Evolutionary conservation across 257 asterid species (phyloP).

Genomic region (Echites panduratus): DNA sequence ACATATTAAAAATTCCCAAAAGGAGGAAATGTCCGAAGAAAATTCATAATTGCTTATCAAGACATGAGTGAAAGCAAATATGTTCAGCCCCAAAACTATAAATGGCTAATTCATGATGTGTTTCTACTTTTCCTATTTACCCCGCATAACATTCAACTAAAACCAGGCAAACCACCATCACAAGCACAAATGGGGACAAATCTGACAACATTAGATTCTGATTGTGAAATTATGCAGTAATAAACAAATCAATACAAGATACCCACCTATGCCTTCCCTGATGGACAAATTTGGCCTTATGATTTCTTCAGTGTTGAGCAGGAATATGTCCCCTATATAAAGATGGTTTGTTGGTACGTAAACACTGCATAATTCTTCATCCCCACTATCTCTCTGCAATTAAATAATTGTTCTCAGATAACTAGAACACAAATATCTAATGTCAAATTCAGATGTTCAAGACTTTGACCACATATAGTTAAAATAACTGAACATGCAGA

Average conservation of each 20-base stretch:
- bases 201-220: neutral
- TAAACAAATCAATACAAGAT: conserved; percentile 8
- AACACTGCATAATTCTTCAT: conserved; percentile 78
- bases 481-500: neutral
- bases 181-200: neutral
- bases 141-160: neutral
- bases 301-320: conserved; percentile 70
- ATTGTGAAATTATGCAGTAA: conserved; percentile 1
- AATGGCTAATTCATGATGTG: neutral
- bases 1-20: neutral
- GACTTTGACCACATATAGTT: neutral
- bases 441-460: neutral
- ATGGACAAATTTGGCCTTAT: conserved; percentile 80
- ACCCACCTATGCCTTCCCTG: conserved; percentile 82
- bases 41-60: neutral
- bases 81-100: neutral
- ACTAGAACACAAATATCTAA: conserved; percentile 1
- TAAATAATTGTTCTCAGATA: conserved; percentile 17
- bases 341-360: conserved; percentile 87
- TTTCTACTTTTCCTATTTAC: neutral
- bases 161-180: neutral
- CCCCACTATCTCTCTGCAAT: conserved; percentile 68
- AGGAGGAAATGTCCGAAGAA: neutral
- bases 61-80: neutral
- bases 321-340: conserved; percentile 76